Conservation (phyloP, 176 grass and related monocot species). For the Hsuehochloa calcarea region DNA sequence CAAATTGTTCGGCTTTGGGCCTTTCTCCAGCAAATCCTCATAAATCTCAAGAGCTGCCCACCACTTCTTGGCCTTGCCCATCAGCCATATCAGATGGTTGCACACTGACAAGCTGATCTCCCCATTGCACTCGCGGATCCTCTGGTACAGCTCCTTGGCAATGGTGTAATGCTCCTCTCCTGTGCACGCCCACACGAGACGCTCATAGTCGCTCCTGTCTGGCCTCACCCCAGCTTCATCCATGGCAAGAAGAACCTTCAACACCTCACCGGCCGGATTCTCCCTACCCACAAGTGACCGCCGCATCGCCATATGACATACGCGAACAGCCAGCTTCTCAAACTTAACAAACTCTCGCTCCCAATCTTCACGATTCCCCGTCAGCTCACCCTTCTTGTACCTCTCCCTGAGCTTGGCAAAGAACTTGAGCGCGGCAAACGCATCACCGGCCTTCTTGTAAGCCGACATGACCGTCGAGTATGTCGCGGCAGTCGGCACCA, state of each 20-base stretch:
- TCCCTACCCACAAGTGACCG: constrained; percentile 42
- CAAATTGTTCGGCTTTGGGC: constrained; percentile 71
- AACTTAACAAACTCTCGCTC: constrained; percentile 61
- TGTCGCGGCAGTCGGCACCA: constrained; percentile 58
- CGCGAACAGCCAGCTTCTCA: constrained; percentile 43
- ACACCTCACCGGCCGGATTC: constrained; percentile 45
- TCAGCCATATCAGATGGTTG: constrained; percentile 89
- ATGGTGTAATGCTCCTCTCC: constrained; percentile 66
- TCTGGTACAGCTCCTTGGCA: constrained; percentile 72
- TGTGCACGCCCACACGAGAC: constrained; percentile 80
- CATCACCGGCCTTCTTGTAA: constrained; percentile 69
- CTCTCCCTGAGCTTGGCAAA: constrained; percentile 63
- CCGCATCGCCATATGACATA: constrained; percentile 61
- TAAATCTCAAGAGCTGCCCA: constrained; percentile 88
- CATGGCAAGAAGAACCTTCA: constrained; percentile 64
- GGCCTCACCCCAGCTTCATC: constrained; percentile 49
- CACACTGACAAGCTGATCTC: constrained; percentile 72
- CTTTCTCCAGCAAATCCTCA: constrained; percentile 81
- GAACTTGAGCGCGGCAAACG: constrained; percentile 45
- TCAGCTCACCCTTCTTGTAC: constrained; percentile 49
- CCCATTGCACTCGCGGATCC: constrained; percentile 47
- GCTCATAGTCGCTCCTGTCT: constrained; percentile 44
- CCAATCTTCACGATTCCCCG: constrained; percentile 52
- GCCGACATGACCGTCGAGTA: constrained; percentile 64
- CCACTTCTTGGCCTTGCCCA: constrained; percentile 93